Evolutionary conservation across 768 basidiomycete genomes (phyloP), one percentile per base, ranked within the genome.

Genomic region (Russula sp.): DNA sequence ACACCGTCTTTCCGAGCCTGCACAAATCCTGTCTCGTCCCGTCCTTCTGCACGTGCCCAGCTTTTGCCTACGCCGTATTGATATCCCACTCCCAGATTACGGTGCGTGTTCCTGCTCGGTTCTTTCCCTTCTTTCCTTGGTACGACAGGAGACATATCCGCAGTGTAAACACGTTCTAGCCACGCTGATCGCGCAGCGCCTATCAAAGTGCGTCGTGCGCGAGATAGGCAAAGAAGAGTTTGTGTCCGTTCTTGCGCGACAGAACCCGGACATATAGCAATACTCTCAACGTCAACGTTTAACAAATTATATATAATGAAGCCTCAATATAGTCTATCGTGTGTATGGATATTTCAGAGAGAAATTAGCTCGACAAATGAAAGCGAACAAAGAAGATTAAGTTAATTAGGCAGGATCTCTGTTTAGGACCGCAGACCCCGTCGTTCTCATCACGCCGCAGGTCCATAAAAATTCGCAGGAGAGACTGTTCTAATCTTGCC

Each of bases 121-220:
- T n/a, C 4, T 7, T 3, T 27, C 40, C 14, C 40, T 40, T 40
- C 40, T 52, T 37, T 45, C 48, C 18, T 56, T 59, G 39, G 47
- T 40, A 18, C 18, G 22, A 51, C 9, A 14, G 35, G 34, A 1
- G 16, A 10, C 10, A 34, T 44, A 57, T 40, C 32, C 20, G 16
- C 66, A 92, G 91, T 93, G 91, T 70, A 92, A 93, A 71, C 91
- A 93, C 71, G 72, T 89, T 3, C 77, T 93, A 31, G 91, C 90
- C 3, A 79, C 81, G 13, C 75, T 78, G 14, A 75, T 93, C 14
- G 87, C 87, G 2, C 73, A 80, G 32, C 80, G 78, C 56, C 71
- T 89, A 55, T 75, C 75, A 4, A 77, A 77, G 58, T 84, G 78
- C 63, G 68, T 82, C 42, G 79, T 86, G 57, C 80, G 83, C 22